phyloP scores from a whole-genome alignment of 768 basidiomycete species.

The Cystofilobasidium bisporidii region DNA sequence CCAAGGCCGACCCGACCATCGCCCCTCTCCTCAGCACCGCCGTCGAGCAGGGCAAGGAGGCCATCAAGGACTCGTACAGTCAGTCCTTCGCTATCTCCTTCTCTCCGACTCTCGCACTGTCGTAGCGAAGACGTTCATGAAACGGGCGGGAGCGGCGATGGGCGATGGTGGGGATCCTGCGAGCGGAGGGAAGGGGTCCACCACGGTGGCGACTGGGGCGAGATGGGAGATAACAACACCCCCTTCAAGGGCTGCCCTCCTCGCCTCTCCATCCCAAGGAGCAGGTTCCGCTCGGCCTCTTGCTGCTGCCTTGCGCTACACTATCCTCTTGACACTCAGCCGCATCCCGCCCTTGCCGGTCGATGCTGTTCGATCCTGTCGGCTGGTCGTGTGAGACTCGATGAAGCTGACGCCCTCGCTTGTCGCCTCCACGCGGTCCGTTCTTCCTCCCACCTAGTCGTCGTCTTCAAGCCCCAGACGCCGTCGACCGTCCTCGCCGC shows the following conservation, averaged over 20 bases:
- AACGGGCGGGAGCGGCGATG: too few species aligned
- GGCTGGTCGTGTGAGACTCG: neutral
- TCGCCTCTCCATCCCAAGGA: too few species aligned
- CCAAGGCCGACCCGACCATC: neutral
- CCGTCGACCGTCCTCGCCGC: conserved; percentile 11
- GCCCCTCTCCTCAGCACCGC: conserved; percentile 13
- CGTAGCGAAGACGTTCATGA: too few species aligned
- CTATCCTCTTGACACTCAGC: neutral
- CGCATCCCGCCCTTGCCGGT: too few species aligned
- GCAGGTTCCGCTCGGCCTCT: too few species aligned
- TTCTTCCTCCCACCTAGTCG: conserved; percentile 40
- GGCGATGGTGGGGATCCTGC: too few species aligned
- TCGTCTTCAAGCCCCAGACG: conserved; percentile 10
- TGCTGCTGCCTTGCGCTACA: neutral
- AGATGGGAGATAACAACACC: neutral
- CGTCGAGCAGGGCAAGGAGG: conserved; percentile 15
- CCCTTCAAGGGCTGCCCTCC: too few species aligned
- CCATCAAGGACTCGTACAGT: conserved; percentile 23
- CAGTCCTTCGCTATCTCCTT: neutral
- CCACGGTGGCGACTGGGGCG: neutral
- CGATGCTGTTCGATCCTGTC: too few species aligned
- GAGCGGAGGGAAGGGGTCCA: too few species aligned
- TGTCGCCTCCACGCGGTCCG: conserved; percentile 9
- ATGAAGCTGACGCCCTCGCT: neutral
- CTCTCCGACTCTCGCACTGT: too few species aligned